Evolutionary conservation across 2,329 filamentous ascomycete species (phyloP), one percentile per base, ranked within the genome.

Genomic region (Huntiella decipiens): DNA sequence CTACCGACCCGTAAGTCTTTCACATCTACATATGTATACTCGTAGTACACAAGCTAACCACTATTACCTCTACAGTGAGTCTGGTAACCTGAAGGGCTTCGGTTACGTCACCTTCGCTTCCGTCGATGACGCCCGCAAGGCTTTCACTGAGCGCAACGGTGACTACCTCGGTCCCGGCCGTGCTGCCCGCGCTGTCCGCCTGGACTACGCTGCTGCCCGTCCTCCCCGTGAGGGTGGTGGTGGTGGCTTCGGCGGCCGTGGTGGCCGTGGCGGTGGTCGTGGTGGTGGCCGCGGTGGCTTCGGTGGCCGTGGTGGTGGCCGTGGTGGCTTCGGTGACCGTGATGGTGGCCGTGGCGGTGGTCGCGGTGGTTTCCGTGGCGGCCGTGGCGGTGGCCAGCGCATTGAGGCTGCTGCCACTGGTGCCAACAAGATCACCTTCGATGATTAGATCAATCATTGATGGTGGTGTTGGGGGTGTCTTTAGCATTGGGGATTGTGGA

Each of bases 11-110:
- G 68, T 77, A 63, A 64, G 73, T 68, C 32, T 5, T 44, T 15
- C 12, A 15, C 17, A 13, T 38, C 6, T 37, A 11, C 8, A 1
- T 11, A 3, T 5, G 22, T 22, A 44, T 16, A 7, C 17, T 35
- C 5, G 15, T n/a, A 35, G 32, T 5, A 17, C 41, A 15, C 31
- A 19, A 19, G 8, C 45, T 8, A 10, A 22, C 36, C 19, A 10
- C 2, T 10, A 32, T 34, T 51, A 7, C 31, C 32, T 19, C 41
- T 11, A 28, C 49, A 78, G 77, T 61, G 85, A 93, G 51, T 77
- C 77, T 51, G 86, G 85, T 53, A 74, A 77, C 55, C 78, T 80
- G 59, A 94, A 94, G 78, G 87, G 87, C 48, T 94, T 92, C 63
- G 87, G 84, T 46, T 95, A 95, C 60, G 79, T 94, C 52, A 79